phyloP scores from a whole-genome alignment of 2,329 filamentous ascomycete species.

The Lachnum nothofagi region DNA sequence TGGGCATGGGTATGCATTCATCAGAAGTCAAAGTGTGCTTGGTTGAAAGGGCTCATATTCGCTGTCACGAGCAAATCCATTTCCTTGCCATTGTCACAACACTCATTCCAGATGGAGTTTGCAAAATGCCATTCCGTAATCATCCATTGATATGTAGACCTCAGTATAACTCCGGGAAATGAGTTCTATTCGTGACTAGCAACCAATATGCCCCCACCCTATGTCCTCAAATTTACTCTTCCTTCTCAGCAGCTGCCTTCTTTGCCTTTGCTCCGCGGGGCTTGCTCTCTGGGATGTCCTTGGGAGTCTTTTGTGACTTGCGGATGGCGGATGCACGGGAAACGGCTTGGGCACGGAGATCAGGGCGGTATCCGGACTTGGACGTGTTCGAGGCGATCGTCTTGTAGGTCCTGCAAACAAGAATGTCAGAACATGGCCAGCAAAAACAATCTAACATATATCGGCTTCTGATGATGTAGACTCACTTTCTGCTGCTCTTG shows the following conservation, averaged over 20 bases:
- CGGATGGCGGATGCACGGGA: conserved; percentile 83
- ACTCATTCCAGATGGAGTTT: conserved; percentile 7
- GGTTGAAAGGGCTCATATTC: conserved; percentile 4
- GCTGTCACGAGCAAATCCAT: neutral
- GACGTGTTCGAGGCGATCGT: conserved; percentile 75
- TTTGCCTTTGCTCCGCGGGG: conserved; percentile 72
- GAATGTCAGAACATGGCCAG: conserved; percentile 8
- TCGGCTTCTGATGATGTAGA: conserved; percentile 22
- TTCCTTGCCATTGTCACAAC: conserved; percentile 7
- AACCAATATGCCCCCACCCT: conserved; percentile 17
- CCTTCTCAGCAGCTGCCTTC: conserved; percentile 57
- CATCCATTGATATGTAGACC: conserved; percentile 13
- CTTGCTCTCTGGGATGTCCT: conserved; percentile 70
- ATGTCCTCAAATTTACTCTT: conserved; percentile 30
- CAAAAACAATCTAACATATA: neutral
- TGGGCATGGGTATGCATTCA: conserved; percentile 1
- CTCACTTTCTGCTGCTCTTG: conserved; percentile 77
- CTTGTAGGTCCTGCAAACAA: conserved; percentile 70
- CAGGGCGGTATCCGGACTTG: conserved; percentile 78
- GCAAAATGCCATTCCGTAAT: conserved; percentile 14
- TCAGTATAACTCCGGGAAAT: conserved; percentile 24
- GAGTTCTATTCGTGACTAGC: conserved; percentile 25
- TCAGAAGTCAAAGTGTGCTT: neutral
- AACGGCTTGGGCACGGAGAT: conserved; percentile 73
- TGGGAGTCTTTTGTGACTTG: conserved; percentile 70